Evolutionary conservation across 352 stramenopile genomes (phyloP).

Genomic region (Elongisporangium prolatum): DNA sequence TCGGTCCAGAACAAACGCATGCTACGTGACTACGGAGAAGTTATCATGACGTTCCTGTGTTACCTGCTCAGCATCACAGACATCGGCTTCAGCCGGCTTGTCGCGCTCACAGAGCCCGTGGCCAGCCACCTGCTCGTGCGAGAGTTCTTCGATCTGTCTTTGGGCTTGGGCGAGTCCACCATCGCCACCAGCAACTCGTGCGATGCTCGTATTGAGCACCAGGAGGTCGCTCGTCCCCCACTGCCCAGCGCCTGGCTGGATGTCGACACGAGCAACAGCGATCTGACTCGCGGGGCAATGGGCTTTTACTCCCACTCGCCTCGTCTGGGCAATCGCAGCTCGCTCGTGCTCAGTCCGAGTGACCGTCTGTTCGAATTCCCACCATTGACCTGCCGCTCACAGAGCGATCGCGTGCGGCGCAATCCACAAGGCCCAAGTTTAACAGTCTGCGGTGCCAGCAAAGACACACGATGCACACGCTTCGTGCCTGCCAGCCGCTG

Average conservation of each 20-base stretch:
- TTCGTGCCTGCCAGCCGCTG: conserved; percentile 55
- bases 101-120: conserved; percentile 51
- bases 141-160: conserved; percentile 60
- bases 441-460: neutral
- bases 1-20: conserved; percentile 25
- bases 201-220: conserved; percentile 59
- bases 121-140: conserved; percentile 58
- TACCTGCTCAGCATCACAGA: conserved; percentile 63
- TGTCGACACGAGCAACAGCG: conserved; percentile 18
- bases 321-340: conserved; percentile 10
- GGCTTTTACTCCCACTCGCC: conserved; percentile 25
- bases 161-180: conserved; percentile 41
- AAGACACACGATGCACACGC: conserved; percentile 31
- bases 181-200: conserved; percentile 70
- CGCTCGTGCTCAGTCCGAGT: conserved; percentile 20
- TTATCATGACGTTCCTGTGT: conserved; percentile 51
- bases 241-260: conserved; percentile 67
- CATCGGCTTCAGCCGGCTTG: conserved; percentile 61
- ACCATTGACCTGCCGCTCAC: conserved; percentile 7
- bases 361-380: conserved; percentile 21
- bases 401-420: conserved; percentile 10
- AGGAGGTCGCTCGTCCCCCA: conserved; percentile 27
- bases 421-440: neutral
- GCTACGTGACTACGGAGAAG: conserved; percentile 50
- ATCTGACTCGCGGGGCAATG: conserved; percentile 19